phyloP scores from a whole-genome alignment of 176 grass and related monocot species.

The Avena atlantica region DNA sequence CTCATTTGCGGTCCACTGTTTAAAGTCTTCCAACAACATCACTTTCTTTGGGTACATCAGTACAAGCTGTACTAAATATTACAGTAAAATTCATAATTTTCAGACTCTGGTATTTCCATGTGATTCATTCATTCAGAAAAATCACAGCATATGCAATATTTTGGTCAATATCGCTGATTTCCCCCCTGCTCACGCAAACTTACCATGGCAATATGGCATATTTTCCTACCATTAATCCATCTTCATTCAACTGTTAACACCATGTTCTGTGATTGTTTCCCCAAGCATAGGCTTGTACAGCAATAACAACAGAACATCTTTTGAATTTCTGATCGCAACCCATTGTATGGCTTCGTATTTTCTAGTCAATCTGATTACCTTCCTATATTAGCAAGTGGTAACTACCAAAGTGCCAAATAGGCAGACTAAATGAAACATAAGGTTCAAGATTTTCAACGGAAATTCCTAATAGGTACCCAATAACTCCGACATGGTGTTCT shows the following conservation, averaged over 20 bases:
- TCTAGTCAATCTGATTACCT: not conserved
- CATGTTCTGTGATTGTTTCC: not conserved
- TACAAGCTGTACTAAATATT: slow-evolving; percentile 3
- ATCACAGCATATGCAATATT: not conserved
- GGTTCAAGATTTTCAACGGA: not conserved
- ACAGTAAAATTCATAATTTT: slow-evolving; percentile 12
- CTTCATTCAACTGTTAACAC: too few species aligned
- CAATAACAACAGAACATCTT: not conserved
- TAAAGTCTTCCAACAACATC: not conserved
- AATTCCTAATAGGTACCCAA: not conserved
- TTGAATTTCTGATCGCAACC: not conserved
- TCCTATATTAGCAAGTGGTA: not conserved
- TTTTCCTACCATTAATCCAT: not conserved
- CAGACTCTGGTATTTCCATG: not conserved
- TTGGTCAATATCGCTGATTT: not conserved
- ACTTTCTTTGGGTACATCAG: not conserved
- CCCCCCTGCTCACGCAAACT: not conserved
- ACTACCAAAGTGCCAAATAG: not conserved
- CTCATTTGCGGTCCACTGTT: not conserved
- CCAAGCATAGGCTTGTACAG: not conserved
- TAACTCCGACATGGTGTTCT: not conserved
- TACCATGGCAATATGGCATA: not conserved
- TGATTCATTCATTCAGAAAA: not conserved
- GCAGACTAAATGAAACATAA: not conserved
- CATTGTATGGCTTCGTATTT: not conserved